These are phyloP conservation scores for Combretum micranthum DNA, from an alignment of 345 rosid species.

Conservation along the genomic window DNA sequence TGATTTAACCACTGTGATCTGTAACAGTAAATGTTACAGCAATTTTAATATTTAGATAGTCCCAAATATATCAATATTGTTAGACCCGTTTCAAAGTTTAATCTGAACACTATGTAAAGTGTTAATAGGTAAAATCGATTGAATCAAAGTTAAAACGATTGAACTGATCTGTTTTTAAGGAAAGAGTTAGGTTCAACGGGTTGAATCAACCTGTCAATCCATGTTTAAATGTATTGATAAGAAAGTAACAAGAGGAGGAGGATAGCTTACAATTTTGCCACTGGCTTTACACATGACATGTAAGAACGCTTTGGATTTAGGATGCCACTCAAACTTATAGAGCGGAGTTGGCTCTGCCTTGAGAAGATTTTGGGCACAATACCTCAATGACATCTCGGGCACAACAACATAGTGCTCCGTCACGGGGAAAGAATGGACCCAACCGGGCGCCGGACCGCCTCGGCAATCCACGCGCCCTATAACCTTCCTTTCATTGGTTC, in stretches of 20 bases:
- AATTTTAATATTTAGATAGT: too few species aligned
- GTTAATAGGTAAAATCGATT: too few species aligned
- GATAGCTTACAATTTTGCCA: conserved; percentile 61
- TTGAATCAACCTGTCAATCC: not conserved
- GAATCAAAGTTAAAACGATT: too few species aligned
- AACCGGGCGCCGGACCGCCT: conserved; percentile 82
- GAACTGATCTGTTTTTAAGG: too few species aligned
- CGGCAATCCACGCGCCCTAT: conserved; percentile 74
- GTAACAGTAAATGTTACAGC: too few species aligned
- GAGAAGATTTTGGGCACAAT: conserved; percentile 66
- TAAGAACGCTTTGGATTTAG: conserved; percentile 56
- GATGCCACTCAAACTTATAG: conserved; percentile 93
- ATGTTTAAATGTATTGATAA: not conserved
- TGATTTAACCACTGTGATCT: too few species aligned
- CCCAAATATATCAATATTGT: too few species aligned
- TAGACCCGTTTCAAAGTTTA: too few species aligned
- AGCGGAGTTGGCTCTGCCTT: conserved; percentile 90
- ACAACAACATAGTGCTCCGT: conserved; percentile 73
- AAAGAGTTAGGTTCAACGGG: not conserved
- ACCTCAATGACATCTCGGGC: conserved; percentile 92
- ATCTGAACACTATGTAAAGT: too few species aligned
- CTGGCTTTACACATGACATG: conserved; percentile 88
- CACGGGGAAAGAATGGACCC: conserved; percentile 97
- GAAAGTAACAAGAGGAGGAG: too few species aligned
- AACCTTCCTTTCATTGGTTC: conserved; percentile 72